A percentile compares a stretch with the other conserved stretches of the same genome.
Conservation (phyloP, 805 yeast species). For the Starmerella potacharoeniae region DNA sequence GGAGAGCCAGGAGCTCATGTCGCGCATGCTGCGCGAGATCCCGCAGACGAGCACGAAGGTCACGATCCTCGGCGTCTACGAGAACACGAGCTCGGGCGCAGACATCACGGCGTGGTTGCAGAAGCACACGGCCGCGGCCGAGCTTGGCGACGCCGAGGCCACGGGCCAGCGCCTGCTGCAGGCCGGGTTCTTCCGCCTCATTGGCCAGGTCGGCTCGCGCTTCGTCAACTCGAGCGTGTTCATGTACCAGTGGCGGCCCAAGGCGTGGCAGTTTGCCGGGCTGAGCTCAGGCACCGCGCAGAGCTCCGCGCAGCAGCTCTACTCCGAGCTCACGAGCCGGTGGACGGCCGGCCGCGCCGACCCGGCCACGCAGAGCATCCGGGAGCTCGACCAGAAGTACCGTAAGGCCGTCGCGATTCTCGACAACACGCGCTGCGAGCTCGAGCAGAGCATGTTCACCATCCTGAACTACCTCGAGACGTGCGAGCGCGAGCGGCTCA, state of each 20-base stretch:
- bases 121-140: slow-evolving; percentile 34
- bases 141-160: slow-evolving; percentile 50
- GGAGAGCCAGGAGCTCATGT: slow-evolving; percentile 35
- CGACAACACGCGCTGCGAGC: slow-evolving; percentile 56
- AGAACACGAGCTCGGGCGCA: slow-evolving; percentile 50
- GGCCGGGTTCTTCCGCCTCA: slow-evolving; percentile 47
- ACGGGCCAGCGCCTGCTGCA: slow-evolving; percentile 63
- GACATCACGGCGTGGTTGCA: slow-evolving; percentile 50
- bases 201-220: slow-evolving; percentile 47
- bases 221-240: slow-evolving; percentile 68
- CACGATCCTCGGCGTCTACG: slow-evolving; percentile 58
- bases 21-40: slow-evolving; percentile 37
- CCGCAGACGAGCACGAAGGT: slow-evolving; percentile 47
- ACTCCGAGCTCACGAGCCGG: slow-evolving; percentile 11
- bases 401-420: slow-evolving; percentile 43
- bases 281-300: slow-evolving; percentile 11
- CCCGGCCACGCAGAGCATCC: slow-evolving; percentile 32
- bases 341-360: slow-evolving; percentile 12
- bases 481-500: slow-evolving; percentile 67
- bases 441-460: slow-evolving; percentile 60
- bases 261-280: slow-evolving; percentile 48
- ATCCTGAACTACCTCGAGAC: slow-evolving; percentile 68
- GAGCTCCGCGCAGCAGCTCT: slow-evolving; percentile 7
- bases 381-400: slow-evolving; percentile 46
- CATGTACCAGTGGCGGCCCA: slow-evolving; percentile 69